phyloP scores from a whole-genome alignment of 2,329 filamentous ascomycete species.

The Westerdykella ornata region DNA sequence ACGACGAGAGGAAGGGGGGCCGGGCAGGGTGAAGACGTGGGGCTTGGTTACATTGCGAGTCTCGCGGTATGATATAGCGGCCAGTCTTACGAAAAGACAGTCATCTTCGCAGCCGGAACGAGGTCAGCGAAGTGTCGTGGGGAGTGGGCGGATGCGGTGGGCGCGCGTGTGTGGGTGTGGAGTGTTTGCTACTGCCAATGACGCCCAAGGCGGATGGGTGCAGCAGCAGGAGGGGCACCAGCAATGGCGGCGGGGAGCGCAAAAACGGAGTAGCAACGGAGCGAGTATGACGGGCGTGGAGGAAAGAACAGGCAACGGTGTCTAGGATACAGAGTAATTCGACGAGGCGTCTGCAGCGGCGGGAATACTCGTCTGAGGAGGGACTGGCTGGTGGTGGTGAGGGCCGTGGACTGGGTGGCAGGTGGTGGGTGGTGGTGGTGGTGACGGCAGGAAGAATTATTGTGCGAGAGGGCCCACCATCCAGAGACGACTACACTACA shows the following conservation, averaged over 20 bases:
- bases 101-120: slow-evolving; percentile 22
- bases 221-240: slow-evolving; percentile 17
- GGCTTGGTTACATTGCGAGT: slow-evolving; percentile 20
- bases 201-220: slow-evolving; percentile 24
- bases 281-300: background rate
- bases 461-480: no score
- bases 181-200: slow-evolving; percentile 26
- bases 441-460: no score
- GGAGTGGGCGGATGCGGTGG: slow-evolving; percentile 18
- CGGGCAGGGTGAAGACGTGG: slow-evolving; percentile 8
- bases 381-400: background rate
- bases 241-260: slow-evolving; percentile 16
- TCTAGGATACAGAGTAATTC: no score
- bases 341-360: no score
- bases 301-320: background rate
- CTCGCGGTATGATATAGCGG: slow-evolving; percentile 21
- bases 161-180: slow-evolving; percentile 13
- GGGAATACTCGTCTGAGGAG: no score
- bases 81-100: slow-evolving; percentile 26
- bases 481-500: no score
- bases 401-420: background rate
- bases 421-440: background rate
- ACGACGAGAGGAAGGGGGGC: slow-evolving; percentile 15
- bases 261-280: slow-evolving; percentile 3
- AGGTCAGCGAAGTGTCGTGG: slow-evolving; percentile 7